Evolutionary conservation across 306 rosid species (phyloP).

Genomic region (Medicago lupulina): DNA sequence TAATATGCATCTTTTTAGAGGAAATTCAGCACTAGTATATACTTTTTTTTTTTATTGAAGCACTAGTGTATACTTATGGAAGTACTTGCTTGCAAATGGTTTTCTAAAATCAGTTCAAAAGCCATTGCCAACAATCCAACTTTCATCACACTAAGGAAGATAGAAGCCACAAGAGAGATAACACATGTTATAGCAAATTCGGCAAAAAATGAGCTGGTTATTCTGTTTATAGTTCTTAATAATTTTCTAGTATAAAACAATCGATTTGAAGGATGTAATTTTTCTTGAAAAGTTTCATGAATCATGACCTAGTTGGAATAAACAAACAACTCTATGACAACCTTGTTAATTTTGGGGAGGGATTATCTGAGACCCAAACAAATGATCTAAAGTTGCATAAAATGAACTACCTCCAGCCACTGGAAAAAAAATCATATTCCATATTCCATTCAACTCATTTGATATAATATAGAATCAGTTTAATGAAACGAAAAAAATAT

Average conservation of each 20-base stretch:
- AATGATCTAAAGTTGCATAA: not conserved
- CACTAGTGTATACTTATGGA: no score
- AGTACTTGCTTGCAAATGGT: no score
- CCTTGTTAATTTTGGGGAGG: slow-evolving; percentile 17
- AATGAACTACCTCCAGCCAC: not conserved
- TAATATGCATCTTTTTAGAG: no score
- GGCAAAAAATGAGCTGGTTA: slow-evolving; percentile 46
- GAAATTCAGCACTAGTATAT: no score
- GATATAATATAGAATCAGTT: no score
- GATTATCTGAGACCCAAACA: slow-evolving; percentile 16
- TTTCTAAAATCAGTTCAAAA: no score
- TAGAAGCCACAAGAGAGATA: slow-evolving; percentile 91
- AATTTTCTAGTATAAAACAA: slow-evolving; percentile 7
- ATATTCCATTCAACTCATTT: no score
- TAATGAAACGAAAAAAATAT: no score
- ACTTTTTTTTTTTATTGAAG: no score
- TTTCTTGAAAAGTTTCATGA: slow-evolving; percentile 1
- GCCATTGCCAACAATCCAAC: slow-evolving; percentile 84
- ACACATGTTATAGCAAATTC: slow-evolving; percentile 69
- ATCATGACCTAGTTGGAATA: slow-evolving; percentile 24
- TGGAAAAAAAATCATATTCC: no score
- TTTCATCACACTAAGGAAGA: slow-evolving; percentile 81
- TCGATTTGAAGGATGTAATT: slow-evolving; percentile 30
- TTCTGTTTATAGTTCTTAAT: slow-evolving; percentile 17
- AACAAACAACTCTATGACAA: not conserved